These are phyloP conservation scores for Claviceps sp. DNA, from an alignment of 2,329 filamentous ascomycete genomes.

Conservation along the genomic window DNA sequence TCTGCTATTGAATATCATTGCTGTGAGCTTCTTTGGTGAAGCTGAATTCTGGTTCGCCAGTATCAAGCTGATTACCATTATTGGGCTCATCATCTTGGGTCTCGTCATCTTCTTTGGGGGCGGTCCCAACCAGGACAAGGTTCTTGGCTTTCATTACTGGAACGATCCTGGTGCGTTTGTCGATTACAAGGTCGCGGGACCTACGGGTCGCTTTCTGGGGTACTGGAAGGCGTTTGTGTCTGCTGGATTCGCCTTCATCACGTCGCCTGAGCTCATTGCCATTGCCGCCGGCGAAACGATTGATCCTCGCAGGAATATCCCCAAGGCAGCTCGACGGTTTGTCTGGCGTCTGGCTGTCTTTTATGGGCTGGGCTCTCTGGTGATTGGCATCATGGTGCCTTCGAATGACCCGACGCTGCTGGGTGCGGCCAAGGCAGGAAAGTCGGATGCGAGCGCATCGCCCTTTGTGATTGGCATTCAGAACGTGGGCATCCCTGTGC, in stretches of 20 bases:
- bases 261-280: slow-evolving; percentile 48
- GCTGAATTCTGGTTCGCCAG: slow-evolving; percentile 49
- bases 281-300: slow-evolving; percentile 53
- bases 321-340: slow-evolving; percentile 49
- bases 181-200: slow-evolving; percentile 31
- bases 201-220: slow-evolving; percentile 41
- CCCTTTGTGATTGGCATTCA: slow-evolving; percentile 57
- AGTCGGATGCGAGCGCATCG: slow-evolving; percentile 42
- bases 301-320: slow-evolving; percentile 51
- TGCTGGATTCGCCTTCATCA: slow-evolving; percentile 50
- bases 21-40: slow-evolving; percentile 45
- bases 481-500: slow-evolving; percentile 45
- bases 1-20: slow-evolving; percentile 41
- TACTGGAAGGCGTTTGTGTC: slow-evolving; percentile 44
- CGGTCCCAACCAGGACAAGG: slow-evolving; percentile 32
- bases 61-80: slow-evolving; percentile 46
- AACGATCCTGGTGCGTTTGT: slow-evolving; percentile 30
- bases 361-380: slow-evolving; percentile 47
- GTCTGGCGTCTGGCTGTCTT: slow-evolving; percentile 50
- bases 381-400: slow-evolving; percentile 49
- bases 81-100: slow-evolving; percentile 42
- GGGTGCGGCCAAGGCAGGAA: slow-evolving; percentile 18
- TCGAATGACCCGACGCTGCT: slow-evolving; percentile 51
- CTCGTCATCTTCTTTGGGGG: slow-evolving; percentile 44
- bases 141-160: slow-evolving; percentile 31